Evolutionary conservation across 192 early-diverging fungal genomes (phyloP).

Genomic region (Paraglomus brasilianum): DNA sequence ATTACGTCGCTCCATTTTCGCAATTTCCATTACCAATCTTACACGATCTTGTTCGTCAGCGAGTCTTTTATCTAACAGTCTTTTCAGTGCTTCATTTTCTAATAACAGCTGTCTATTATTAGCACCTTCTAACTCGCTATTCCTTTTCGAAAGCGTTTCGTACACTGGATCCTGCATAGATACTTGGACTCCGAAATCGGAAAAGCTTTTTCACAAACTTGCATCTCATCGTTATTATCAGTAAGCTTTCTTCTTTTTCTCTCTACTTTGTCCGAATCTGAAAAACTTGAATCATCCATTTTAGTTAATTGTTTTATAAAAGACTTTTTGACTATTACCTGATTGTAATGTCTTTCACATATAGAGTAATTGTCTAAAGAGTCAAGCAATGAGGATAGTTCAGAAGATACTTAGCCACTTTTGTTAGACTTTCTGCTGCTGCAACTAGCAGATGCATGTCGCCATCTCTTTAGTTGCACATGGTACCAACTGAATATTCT

Average conservation of each 20-base stretch:
- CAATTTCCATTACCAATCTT: neutral
- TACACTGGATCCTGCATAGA: neutral
- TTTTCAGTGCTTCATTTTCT: constrained; percentile 7
- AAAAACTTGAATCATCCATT: constrained; percentile 12
- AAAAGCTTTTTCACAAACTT: neutral
- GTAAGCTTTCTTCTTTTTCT: constrained; percentile 18
- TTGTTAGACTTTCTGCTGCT: neutral
- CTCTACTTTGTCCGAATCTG: constrained; percentile 9
- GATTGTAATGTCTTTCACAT: constrained; percentile 20
- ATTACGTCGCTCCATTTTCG: neutral
- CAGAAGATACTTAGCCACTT: constrained; percentile 17
- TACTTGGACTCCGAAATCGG: constrained; percentile 8
- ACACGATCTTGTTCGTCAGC: constrained; percentile 15
- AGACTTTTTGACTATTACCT: neutral
- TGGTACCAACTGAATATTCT: neutral
- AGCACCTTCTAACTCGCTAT: neutral
- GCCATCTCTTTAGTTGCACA: neutral
- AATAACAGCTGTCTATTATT: neutral
- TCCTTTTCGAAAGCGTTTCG: constrained; percentile 1
- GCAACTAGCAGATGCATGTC: constrained; percentile 10
- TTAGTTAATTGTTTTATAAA: constrained; percentile 1
- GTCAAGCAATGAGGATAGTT: constrained; percentile 11
- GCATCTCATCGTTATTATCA: constrained; percentile 1
- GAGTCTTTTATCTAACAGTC: neutral
- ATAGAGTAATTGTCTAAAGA: constrained; percentile 18